Evolutionary conservation across 192 early-diverging fungal species (phyloP), one percentile per base, ranked within the genome.

Genomic region (Martensiomyces pterosporus): DNA sequence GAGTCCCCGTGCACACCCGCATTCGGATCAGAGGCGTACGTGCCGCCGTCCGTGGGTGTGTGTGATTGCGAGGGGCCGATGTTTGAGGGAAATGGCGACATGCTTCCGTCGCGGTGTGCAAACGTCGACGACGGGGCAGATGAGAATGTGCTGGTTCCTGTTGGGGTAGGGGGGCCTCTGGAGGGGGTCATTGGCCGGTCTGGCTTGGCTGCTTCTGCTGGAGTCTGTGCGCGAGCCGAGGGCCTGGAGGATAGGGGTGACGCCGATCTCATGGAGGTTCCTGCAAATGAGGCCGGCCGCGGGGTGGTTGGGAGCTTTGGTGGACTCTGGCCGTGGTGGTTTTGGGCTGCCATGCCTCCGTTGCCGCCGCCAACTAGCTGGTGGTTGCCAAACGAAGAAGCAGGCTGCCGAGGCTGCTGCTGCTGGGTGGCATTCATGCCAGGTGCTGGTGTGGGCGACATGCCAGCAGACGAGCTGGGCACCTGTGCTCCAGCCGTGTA

Each of bases 1-100:
- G 15, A 24, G 21, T 53, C 39, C 27, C 22, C 36, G 17, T 51
- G 16, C 23, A 27, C 10, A 10, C 60, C 63, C 25, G 52, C 42
- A 3, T 24, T 35, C 4, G 41, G 35, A 23, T 17, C 6, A 14
- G 16, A n/a, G 5, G 6, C 14, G 39, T 23, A 21, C 22, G 14
- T 41, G 5, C 6, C 6, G 39, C 14, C 22, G 14, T 17, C 9
- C 39, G 14, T 41, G 39, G 5, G 12, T 32, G 29, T 23, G 5
- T 5, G 39, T 9, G 39, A 21, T 39, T 57, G 65, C 22, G 60
- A 38, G 2, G 52, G 43, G 0, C 71, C 71, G 4, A 75, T 49
- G 37, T 75, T 75, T 2, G 71, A 63, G 2, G 71, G 71, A 21
- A 63, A 75, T 16, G 71, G 71, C 23, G 71, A 67, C 64, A 75